Conservation (phyloP, 2,329 filamentous ascomycete genomes). For the Zymoseptoria passerinii region DNA sequence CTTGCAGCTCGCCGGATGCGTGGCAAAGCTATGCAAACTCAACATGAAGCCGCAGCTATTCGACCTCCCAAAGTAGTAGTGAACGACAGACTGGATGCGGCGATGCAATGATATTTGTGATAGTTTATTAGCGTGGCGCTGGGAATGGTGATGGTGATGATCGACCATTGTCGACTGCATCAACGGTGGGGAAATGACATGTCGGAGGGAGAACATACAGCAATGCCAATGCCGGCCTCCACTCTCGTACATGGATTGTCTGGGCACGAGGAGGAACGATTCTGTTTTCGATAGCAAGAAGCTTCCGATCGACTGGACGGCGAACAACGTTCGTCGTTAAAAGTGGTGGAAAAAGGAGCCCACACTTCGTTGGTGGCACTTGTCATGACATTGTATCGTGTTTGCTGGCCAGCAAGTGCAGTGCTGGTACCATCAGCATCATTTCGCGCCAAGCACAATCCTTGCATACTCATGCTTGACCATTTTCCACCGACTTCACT, state of each 20-base stretch:
- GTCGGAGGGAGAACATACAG: neutral
- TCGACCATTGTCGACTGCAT: neutral
- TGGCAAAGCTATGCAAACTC: constrained; percentile 83
- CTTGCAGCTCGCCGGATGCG: constrained; percentile 84
- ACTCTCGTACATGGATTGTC: neutral
- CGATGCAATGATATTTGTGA: neutral
- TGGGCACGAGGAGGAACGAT: neutral
- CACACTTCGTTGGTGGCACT: no score
- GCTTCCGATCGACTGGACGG: neutral
- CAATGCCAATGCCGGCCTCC: neutral
- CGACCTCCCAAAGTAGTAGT: constrained; percentile 32
- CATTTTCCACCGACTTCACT: neutral
- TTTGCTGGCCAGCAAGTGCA: neutral
- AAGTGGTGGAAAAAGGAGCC: neutral
- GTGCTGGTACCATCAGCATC: neutral
- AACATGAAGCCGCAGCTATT: constrained; percentile 93
- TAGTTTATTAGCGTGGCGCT: constrained; percentile 1
- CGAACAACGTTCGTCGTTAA: neutral
- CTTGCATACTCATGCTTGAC: neutral
- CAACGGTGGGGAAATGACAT: neutral
- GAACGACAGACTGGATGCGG: neutral
- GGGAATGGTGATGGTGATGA: neutral
- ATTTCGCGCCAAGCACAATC: neutral
- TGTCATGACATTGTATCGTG: neutral
- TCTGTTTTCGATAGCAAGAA: neutral